Evolutionary conservation across 1,284 basidiomycete species (phyloP).

Genomic region (Ganoderma leucocontextum): DNA sequence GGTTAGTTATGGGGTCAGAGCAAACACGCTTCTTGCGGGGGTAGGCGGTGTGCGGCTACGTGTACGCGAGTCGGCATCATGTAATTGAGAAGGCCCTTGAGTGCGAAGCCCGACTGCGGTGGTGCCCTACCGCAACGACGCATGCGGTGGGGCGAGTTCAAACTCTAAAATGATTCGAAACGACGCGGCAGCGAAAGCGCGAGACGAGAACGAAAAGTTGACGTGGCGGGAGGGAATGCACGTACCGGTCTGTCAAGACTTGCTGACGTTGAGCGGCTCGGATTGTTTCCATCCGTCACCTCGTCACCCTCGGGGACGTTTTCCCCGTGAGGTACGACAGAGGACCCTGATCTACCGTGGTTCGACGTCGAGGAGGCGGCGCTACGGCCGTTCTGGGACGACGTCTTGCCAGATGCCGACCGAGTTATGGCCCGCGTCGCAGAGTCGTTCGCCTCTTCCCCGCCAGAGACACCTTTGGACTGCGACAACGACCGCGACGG

Average conservation of each 20-base stretch:
- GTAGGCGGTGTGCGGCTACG: neutral
- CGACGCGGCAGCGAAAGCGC: neutral
- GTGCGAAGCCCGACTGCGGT: neutral
- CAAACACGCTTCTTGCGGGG: neutral
- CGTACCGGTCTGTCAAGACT: conserved; percentile 36
- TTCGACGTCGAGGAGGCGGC: conserved; percentile 25
- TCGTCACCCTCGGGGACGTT: conserved; percentile 22
- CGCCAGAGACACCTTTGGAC: conserved; percentile 17
- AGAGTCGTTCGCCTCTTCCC: conserved; percentile 7
- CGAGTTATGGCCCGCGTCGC: conserved; percentile 17
- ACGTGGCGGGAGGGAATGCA: conserved; percentile 16
- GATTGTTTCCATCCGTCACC: conserved; percentile 19
- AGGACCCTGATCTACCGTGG: conserved; percentile 34
- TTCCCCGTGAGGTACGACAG: conserved; percentile 28
- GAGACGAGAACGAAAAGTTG: conserved; percentile 12
- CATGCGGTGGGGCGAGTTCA: neutral
- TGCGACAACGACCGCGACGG: conserved; percentile 12
- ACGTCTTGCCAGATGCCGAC: conserved; percentile 14
- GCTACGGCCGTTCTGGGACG: conserved; percentile 18
- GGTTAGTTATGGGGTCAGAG: neutral
- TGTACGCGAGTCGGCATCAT: neutral
- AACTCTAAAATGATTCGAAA: conserved; percentile 9
- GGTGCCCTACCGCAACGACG: neutral
- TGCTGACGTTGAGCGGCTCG: conserved; percentile 21
- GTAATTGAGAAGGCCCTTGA: neutral